Conservation (phyloP, 2,329 filamentous ascomycete species). For the Mycosphaerella sp. region DNA sequence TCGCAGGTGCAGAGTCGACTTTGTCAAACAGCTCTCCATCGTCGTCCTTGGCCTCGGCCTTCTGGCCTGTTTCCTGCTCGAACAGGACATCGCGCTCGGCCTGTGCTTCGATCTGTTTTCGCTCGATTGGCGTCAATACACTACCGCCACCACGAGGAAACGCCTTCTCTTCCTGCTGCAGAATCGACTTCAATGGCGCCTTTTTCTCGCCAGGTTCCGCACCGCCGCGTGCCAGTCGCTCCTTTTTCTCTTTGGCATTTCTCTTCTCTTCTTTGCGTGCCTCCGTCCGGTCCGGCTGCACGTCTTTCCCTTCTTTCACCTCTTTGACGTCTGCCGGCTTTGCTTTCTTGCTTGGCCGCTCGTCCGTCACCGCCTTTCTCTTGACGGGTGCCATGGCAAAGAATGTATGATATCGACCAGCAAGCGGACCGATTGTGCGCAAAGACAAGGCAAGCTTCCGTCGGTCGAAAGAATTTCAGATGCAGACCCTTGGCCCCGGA, state of each 20-base stretch:
- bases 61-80: slow-evolving; percentile 66
- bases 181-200: slow-evolving; percentile 39
- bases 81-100: slow-evolving; percentile 87
- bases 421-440: not conserved
- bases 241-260: slow-evolving; percentile 21
- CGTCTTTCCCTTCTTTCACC: slow-evolving; percentile 4
- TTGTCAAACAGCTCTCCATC: slow-evolving; percentile 42
- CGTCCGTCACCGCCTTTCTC: slow-evolving; percentile 40
- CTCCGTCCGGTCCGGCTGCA: slow-evolving; percentile 7
- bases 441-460: slow-evolving; percentile 3
- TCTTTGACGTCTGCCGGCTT: slow-evolving; percentile 28
- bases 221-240: slow-evolving; percentile 18
- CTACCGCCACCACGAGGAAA: slow-evolving; percentile 92
- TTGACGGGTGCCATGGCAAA: slow-evolving; percentile 42
- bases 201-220: slow-evolving; percentile 26
- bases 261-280: slow-evolving; percentile 17
- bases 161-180: slow-evolving; percentile 73
- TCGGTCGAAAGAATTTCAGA: not conserved
- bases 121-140: slow-evolving; percentile 83
- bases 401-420: not conserved
- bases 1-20: slow-evolving; percentile 36
- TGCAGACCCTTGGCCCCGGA: too few relatives aligned
- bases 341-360: slow-evolving; percentile 34
- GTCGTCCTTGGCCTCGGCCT: slow-evolving; percentile 51
- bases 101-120: slow-evolving; percentile 92